A percentile compares a stretch with the other conserved stretches of the same genome.
Evolutionary conservation across 2,329 filamentous ascomycete species (phyloP).

Genomic region (Epichloe aotearoae): DNA sequence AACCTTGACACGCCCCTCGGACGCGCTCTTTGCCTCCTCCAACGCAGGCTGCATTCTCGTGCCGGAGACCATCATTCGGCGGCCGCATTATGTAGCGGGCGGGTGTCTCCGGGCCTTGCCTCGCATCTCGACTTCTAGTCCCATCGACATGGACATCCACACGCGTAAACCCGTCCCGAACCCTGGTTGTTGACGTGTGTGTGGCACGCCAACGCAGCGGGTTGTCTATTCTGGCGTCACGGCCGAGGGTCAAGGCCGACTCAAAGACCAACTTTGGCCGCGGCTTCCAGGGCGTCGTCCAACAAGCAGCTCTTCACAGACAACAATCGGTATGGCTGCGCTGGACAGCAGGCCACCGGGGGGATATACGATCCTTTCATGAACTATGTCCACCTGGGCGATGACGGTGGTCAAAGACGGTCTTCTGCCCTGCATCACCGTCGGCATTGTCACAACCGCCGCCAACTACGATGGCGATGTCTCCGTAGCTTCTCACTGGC

Average conservation of each 20-base stretch:
- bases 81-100: constrained; percentile 19
- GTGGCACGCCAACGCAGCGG: constrained; percentile 33
- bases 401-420: constrained; percentile 36
- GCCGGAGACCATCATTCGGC: constrained; percentile 7
- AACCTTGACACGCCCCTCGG: constrained; percentile 5
- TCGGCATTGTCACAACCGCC: no score
- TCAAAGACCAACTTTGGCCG: constrained; percentile 25
- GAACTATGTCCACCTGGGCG: constrained; percentile 43
- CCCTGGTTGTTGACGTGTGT: constrained; percentile 24
- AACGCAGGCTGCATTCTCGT: constrained; percentile 6
- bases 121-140: constrained; percentile 30
- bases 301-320: constrained; percentile 22
- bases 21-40: constrained; percentile 5
- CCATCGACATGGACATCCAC: constrained; percentile 23
- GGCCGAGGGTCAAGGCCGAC: constrained; percentile 21
- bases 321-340: constrained; percentile 36
- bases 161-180: constrained; percentile 26
- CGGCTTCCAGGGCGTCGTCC: constrained; percentile 26
- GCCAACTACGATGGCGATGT: constrained; percentile 3
- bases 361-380: constrained; percentile 43
- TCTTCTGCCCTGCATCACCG: no score
- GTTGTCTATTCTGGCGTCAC: constrained; percentile 29
- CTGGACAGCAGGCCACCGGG: constrained; percentile 29
- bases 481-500: constrained; percentile 3
- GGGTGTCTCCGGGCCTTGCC: constrained; percentile 25